Base-by-base conservation (phyloP, 208 protist species). In the Wallacemonas rigidus region DNA sequence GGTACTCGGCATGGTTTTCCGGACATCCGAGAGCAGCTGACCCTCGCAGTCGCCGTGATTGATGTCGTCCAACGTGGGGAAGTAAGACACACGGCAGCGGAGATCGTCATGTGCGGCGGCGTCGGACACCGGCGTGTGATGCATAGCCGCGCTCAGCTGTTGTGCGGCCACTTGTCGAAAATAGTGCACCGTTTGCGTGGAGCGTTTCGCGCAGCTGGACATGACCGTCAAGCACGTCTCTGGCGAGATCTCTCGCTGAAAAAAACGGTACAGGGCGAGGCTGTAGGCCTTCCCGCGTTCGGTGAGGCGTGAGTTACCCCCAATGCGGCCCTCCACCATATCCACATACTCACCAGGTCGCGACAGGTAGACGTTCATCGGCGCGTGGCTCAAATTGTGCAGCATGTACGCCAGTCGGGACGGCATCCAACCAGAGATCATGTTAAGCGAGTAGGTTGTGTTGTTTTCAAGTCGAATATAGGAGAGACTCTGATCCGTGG, bases 11-110 rank as follows among this genome's bases (percentile, higher is more conserved):
- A 96, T 93, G 0, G 88, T 95, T 3, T 75, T 77, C 12, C 78
- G 72, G 11, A 96, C 87, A 56, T 94, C 87, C 0, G 83, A 80
- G 8, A 94, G 56, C 40, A 93, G 85, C 71, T 89, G 81, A 5
- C 92, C 92, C 47, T 94, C 85, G 62, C 89, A 96, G 77, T 96
- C 92, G 48, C 92, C 92, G 71, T 94, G 85, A 57, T 93, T 93
- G 63, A 95, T 84, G 71, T 95, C 88, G 65, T 96, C 92, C 47
- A 96, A 79, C 11, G 89, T 94, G 7, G 92, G 92, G 55, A 96
- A 86, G 76, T 92, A 96, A 4, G 78, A 81, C 14, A 96, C 91
- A 40, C 87, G 87, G 69, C 91, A 96, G 50, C 83, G 78, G 35
- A 93, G 58, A 40, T 75, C 39, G 0, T 62, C 17, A 4, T 43